Base-by-base conservation (phyloP, 768 basidiomycete genomes). In the Naematelia encephala region DNA sequence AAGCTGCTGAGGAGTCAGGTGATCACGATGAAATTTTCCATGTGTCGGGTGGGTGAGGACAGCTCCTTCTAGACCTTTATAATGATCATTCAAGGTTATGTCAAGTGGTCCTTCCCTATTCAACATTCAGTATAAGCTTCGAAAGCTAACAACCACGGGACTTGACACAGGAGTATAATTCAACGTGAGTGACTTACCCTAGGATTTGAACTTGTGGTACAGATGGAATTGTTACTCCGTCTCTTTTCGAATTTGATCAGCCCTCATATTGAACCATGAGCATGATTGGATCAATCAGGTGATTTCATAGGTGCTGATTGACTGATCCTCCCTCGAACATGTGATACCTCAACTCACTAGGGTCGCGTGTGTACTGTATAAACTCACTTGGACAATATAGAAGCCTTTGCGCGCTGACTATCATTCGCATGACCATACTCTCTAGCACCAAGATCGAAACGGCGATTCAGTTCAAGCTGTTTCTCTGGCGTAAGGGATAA, bases 121-220 rank as follows among this genome's bases (percentile, higher is more conserved):
- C n/a, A n/a, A n/a, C n/a, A n/a, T n/a, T n/a, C n/a, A n/a, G 26
- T 26, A 4, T 5, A 51, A 28, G 54, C 14, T 14, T 3, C 16
- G 5, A 51, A 26, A 4, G 21, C 49, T 51, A 16, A 51, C 26
- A n/a, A 19, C 22, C n/a, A 51, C 22, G 16, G 25, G 27, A 4
- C 28, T 30, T 28, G 21, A 27, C 25, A 46, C n/a, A n/a, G 45
- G n/a, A n/a, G n/a, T n/a, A n/a, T n/a, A n/a, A n/a, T n/a, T n/a
- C n/a, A n/a, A n/a, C n/a, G n/a, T n/a, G n/a, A n/a, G n/a, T n/a
- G 8, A 46, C 56, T 27, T 44, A 49, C 46, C 56, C 56, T 42
- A 57, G 22, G 5, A 57, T 28, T 25, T 57, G 56, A 14, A 57
- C 56, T 49, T 57, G 56, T 4, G 56, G 56, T 16, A 49, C 46